These are phyloP conservation scores for Pestalotiopsis sp. DNA, from an alignment of 2,329 filamentous ascomycete species.

Conservation along the genomic window DNA sequence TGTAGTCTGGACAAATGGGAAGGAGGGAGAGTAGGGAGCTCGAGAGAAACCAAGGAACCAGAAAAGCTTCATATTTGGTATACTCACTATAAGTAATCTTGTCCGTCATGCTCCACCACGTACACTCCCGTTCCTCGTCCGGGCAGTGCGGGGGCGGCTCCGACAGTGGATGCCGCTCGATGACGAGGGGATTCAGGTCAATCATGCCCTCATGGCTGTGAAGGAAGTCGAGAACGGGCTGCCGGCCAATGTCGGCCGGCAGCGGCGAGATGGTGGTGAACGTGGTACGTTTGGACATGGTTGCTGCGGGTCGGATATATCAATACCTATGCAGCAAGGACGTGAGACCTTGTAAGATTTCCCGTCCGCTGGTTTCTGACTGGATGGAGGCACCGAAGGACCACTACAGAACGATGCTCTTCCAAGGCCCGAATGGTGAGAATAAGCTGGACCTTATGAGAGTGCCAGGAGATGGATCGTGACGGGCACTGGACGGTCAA, in stretches of 20 bases:
- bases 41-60: neutral
- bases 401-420: too few species aligned
- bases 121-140: slow-evolving; percentile 70
- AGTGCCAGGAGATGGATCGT: too few species aligned
- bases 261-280: slow-evolving; percentile 83
- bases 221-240: slow-evolving; percentile 74
- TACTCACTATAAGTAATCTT: slow-evolving; percentile 62
- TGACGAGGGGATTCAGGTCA: slow-evolving; percentile 82
- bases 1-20: neutral
- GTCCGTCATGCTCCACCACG: slow-evolving; percentile 82
- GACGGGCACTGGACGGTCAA: too few species aligned
- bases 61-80: neutral
- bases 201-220: slow-evolving; percentile 84
- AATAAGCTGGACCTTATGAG: too few species aligned
- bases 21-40: neutral
- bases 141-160: slow-evolving; percentile 64
- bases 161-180: slow-evolving; percentile 69
- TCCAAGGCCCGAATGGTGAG: too few species aligned
- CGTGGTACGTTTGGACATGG: slow-evolving; percentile 70
- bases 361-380: too few species aligned
- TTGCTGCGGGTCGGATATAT: slow-evolving; percentile 19
- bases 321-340: too few species aligned
- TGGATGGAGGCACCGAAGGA: too few species aligned
- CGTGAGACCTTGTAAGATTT: too few species aligned
- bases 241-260: slow-evolving; percentile 67